Base-by-base conservation (phyloP, 345 rosid species). In the Salix arbutifolia region DNA sequence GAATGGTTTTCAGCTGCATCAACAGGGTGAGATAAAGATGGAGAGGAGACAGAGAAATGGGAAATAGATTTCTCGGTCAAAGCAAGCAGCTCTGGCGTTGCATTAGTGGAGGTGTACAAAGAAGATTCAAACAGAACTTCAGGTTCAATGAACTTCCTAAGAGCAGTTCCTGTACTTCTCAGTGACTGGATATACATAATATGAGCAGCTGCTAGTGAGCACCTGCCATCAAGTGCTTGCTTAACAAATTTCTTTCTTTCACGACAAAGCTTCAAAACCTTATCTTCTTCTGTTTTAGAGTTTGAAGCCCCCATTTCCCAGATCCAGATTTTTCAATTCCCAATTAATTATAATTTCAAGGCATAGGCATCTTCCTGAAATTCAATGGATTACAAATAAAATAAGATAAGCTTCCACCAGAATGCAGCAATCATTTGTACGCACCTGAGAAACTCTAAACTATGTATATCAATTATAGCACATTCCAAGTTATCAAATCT, bases 181-280 rank as follows among this genome's bases (percentile, higher is more conserved):
- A 96, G 86, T 17, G 95, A 89, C 77, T 92, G 90, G 21, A 96
- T 85, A 72, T 90, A 96, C 25, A 87, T 79, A 69, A 89, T 81
- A 58, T 96, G 99, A 77, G 97, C 86, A 42, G 92, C 91, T 6
- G 96, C 97, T 60, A 96, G 85, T 67, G 91, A 87, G 77, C 94
- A 92, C 80, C 98, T 86, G 21, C 98, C 99, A 86, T 96, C 95
- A 8, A 96, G 96, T 48, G 98, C 97, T 85, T 92, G 98, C 80
- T 87, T 81, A 19, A 96, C 91, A 73, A 81, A 91, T 72, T 91
- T 93, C 85, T 87, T 96, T 81, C 99, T 90, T 71, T 92, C 98
- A 8, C 95, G 87, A 83, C 99, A 96, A 74, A 96, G 87, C 84
- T 84, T 91, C 85, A 96, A 83, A 74, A 96, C 97, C 84, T 90